Evolutionary conservation across 202 grass and related monocot genomes (phyloP).

Genomic region (Cymbopogon flexuosus): DNA sequence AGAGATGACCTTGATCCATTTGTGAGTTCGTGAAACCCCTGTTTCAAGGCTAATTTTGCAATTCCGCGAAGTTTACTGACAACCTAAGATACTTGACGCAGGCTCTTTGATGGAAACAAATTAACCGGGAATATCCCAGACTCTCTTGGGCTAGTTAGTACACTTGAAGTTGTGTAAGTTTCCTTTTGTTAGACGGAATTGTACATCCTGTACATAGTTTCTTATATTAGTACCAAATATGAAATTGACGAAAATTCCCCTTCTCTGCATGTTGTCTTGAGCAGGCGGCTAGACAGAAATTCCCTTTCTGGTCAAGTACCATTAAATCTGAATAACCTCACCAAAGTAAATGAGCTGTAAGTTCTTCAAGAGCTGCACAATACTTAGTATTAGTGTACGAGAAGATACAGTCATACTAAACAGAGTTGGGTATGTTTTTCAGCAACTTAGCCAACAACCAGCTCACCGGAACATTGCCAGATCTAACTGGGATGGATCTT

Average conservation of each 20-base stretch:
- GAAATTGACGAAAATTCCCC: constrained; percentile 10
- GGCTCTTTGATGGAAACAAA: constrained; percentile 83
- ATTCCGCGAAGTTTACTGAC: neutral
- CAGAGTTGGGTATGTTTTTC: constrained; percentile 33
- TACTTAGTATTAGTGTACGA: neutral
- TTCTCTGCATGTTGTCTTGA: constrained; percentile 25
- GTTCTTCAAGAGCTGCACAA: constrained; percentile 24
- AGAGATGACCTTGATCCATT: constrained; percentile 72
- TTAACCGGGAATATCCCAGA: constrained; percentile 63
- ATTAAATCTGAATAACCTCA: constrained; percentile 67
- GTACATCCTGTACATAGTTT: neutral
- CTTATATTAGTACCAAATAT: neutral
- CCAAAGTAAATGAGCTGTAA: constrained; percentile 73
- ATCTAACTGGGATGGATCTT: constrained; percentile 58
- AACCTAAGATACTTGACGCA: constrained; percentile 23
- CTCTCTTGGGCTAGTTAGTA: constrained; percentile 61
- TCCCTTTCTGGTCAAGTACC: constrained; percentile 57
- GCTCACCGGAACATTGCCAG: constrained; percentile 59
- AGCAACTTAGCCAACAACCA: constrained; percentile 90
- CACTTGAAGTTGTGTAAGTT: constrained; percentile 83
- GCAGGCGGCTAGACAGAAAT: constrained; percentile 78
- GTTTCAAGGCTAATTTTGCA: neutral
- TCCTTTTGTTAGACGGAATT: neutral
- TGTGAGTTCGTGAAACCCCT: constrained; percentile 51
- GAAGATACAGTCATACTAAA: constrained; percentile 23